Base-by-base conservation (phyloP, 2,329 filamentous ascomycete genomes). In the Xylariaceae sp. region DNA sequence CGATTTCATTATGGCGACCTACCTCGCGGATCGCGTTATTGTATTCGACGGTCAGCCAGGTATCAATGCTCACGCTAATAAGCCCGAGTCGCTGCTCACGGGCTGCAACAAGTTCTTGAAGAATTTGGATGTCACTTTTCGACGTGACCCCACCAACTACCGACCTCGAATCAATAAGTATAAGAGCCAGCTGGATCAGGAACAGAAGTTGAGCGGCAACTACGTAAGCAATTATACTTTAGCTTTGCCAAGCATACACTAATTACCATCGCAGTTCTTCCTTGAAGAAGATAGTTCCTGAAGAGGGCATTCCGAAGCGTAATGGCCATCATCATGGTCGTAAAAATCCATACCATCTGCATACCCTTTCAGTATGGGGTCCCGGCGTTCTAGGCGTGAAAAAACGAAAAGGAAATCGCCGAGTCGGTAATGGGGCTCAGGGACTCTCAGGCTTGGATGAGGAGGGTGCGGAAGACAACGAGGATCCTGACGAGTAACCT, bases 101-200 rank as follows among this genome's bases (percentile, higher is more conserved):
- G 90, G 93, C 45, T 98, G 93, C 80, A 98, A 98, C 76, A 79
- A 76, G 47, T 98, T 98, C 79, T 70, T 98, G 65, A 88, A 95
- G 79, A 96, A 89, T 68, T 74, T 98, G 49, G 89, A 98, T 58
- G 93, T 98, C 57, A 97, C 93, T 37, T 98, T 98, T 86, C 88
- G 93, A 60, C 89, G 94, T 64, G 93, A 98, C 62, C 93, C 94
- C 49, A 89, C 85, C 71, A 95, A 93, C 61, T 98, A 81, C 79
- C 85, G 93, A 48, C 93, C 94, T 49, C 89, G 94, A 71, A 98
- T 98, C 76, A 98, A 98, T 81, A 98, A 98, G 79, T 73, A 81
- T 61, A 84, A 90, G 68, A 93, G 87, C 63, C 93, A 98, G 74
- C 79, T 97, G 55, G 93, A 98, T 68, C 90, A 96, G 66, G 93